Conservation (phyloP, 2,329 filamentous ascomycete species). For the Clonostachys rosea region DNA sequence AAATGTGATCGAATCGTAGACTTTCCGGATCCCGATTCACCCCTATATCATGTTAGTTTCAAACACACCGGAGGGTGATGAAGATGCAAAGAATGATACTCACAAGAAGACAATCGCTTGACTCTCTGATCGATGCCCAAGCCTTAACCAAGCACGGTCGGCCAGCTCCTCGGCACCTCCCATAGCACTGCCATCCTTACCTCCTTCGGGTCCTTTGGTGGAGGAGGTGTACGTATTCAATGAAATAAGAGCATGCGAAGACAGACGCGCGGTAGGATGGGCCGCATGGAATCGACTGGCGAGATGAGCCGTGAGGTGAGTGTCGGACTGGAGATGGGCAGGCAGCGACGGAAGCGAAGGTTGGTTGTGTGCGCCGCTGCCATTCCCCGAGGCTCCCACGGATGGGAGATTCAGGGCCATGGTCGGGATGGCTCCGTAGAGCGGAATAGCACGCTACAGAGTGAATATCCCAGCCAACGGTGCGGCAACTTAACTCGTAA, state of each 20-base stretch:
- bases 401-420: conserved; percentile 59
- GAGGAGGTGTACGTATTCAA: conserved; percentile 94
- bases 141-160: conserved; percentile 74
- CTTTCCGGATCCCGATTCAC: conserved; percentile 94
- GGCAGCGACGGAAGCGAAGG: conserved; percentile 85
- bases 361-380: conserved; percentile 66
- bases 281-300: conserved; percentile 90
- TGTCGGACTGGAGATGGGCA: conserved; percentile 74
- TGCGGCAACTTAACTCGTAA: no score
- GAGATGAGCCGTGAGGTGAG: conserved; percentile 75
- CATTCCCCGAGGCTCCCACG: conserved; percentile 38
- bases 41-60: conserved; percentile 43
- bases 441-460: no score
- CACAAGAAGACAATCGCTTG: conserved; percentile 92
- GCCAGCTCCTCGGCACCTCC: conserved; percentile 91
- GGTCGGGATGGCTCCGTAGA: conserved; percentile 13
- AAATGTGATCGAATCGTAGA: conserved; percentile 90
- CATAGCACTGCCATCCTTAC: conserved; percentile 87
- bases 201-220: conserved; percentile 82
- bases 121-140: conserved; percentile 87
- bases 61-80: not conserved
- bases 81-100: conserved; percentile 27
- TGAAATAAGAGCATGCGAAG: conserved; percentile 85
- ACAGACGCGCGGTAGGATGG: conserved; percentile 81
- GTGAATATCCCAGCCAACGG: no score